Evolutionary conservation across 2,329 filamentous ascomycete genomes (phyloP), one percentile per base, ranked within the genome.

Genomic region (Capronia epimyces): DNA sequence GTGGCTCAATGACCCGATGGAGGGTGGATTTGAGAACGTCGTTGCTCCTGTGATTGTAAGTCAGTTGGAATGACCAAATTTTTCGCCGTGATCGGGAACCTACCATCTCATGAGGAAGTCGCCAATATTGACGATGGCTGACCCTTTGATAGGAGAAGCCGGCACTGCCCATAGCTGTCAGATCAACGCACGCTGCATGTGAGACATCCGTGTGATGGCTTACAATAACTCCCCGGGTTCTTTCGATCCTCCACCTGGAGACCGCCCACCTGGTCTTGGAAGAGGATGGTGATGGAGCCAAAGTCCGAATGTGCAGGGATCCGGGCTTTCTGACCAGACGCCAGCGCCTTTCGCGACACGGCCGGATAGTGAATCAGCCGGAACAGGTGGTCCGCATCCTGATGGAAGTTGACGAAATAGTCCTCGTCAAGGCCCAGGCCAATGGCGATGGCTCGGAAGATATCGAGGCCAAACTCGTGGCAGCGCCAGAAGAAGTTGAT

Each of bases 291-390:
- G 21, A 80, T 69, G 4, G 71, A 69, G 22, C 69, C 74, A 71
- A 76, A 80, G 57, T 80, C 78, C 2, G 71, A 77, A 62, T 81
- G 77, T 3, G 75, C 71, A 0, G 75, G 72, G 43, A 78, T 77
- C 9, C 77, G 67, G 8, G 74, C 70, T 31, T 73, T 68, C 13
- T 66, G 59, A 12, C 52, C 54, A 10, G 71, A 67, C 24, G 70
- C 67, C 16, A 79, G 62, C 29, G 68, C 69, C 25, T 67, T 66
- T 3, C 70, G 71, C 21, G 71, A 67, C 3, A 78, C 67, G 2
- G 73, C 66, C 0, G 77, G 76, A 53, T 81, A 84, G 62, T 84
- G 80, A 13, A 83, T 66, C 21, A 85, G 64, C 1, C 82, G 74
- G 8, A 84, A 67, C 53, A 83, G 80, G 55, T 81, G 80, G 57